A percentile compares a stretch with the other conserved stretches of the same genome.
Evolutionary conservation across 2,329 filamentous ascomycete genomes (phyloP).

Genomic region (Pseudogymnoascus verrucosus): DNA sequence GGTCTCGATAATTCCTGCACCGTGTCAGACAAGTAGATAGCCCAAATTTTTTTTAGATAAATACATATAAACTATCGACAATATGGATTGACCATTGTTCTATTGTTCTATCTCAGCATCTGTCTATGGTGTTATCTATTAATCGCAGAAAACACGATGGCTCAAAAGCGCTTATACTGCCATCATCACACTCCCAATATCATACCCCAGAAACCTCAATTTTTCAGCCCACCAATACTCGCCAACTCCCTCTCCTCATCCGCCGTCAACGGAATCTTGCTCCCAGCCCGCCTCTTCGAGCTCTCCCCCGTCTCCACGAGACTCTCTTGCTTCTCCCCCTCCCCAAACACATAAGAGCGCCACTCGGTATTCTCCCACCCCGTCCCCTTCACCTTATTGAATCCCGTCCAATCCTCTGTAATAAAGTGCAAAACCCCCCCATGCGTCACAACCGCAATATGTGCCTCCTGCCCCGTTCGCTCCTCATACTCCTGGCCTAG

Average conservation of each 20-base stretch:
- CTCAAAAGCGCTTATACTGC: neutral
- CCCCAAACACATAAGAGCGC: slow-evolving; percentile 22
- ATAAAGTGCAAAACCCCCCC: slow-evolving; percentile 80
- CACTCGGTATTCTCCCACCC: slow-evolving; percentile 28
- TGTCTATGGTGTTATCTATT: neutral
- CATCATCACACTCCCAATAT: neutral
- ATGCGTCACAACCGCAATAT: slow-evolving; percentile 73
- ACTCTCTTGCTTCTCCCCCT: slow-evolving; percentile 16
- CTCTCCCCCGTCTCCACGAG: slow-evolving; percentile 24
- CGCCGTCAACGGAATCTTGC: slow-evolving; percentile 17
- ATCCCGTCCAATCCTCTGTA: slow-evolving; percentile 69
- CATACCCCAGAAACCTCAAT: slow-evolving; percentile 9
- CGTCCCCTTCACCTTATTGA: slow-evolving; percentile 21
- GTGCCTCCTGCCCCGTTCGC: slow-evolving; percentile 39
- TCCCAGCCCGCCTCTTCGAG: slow-evolving; percentile 18
- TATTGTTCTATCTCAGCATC: neutral
- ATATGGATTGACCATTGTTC: neutral
- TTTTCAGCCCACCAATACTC: slow-evolving; percentile 15
- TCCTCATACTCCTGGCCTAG: slow-evolving; percentile 18
- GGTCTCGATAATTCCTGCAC: too few relatives aligned
- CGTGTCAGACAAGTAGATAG: too few relatives aligned
- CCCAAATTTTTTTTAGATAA: neutral
- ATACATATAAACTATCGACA: neutral
- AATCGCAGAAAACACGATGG: neutral
- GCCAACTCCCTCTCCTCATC: slow-evolving; percentile 23